Conservation (phyloP, 2,329 filamentous ascomycete genomes). For the Xylaria digitata region DNA sequence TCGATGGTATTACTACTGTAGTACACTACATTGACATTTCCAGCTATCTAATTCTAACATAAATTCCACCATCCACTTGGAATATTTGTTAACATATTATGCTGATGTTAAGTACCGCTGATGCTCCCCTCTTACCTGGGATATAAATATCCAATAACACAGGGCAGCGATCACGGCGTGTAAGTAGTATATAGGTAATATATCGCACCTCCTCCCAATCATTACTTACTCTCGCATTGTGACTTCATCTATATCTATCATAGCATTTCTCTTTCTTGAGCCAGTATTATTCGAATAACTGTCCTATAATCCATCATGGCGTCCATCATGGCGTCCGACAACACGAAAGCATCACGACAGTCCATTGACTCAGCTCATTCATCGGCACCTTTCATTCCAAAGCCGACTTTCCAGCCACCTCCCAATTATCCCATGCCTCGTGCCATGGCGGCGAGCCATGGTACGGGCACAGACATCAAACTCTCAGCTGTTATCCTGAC, state of each 20-base stretch:
- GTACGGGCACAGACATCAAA: not conserved
- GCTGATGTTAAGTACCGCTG: not conserved
- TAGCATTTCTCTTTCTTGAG: not conserved
- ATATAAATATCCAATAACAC: not conserved
- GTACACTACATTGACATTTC: not conserved
- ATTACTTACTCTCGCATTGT: not conserved
- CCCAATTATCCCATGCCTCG: not conserved
- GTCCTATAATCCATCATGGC: slow-evolving; percentile 5
- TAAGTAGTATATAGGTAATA: no score
- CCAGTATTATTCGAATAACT: not conserved
- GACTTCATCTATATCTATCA: not conserved
- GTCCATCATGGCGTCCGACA: slow-evolving; percentile 7
- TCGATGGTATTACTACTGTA: no score
- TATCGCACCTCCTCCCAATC: not conserved
- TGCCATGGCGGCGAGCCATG: not conserved
- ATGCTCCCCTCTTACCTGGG: not conserved
- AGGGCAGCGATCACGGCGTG: not conserved
- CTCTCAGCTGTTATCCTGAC: not conserved
- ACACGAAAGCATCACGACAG: slow-evolving; percentile 12
- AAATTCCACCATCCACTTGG: not conserved
- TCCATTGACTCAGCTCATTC: slow-evolving; percentile 32
- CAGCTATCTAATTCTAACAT: not conserved
- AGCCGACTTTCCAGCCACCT: slow-evolving; percentile 1
- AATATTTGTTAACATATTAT: not conserved
- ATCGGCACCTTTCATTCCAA: slow-evolving; percentile 22